These are phyloP conservation scores for Oryza rufipogon DNA, from an alignment of 176 grass and related monocot species.

Conservation along the genomic window DNA sequence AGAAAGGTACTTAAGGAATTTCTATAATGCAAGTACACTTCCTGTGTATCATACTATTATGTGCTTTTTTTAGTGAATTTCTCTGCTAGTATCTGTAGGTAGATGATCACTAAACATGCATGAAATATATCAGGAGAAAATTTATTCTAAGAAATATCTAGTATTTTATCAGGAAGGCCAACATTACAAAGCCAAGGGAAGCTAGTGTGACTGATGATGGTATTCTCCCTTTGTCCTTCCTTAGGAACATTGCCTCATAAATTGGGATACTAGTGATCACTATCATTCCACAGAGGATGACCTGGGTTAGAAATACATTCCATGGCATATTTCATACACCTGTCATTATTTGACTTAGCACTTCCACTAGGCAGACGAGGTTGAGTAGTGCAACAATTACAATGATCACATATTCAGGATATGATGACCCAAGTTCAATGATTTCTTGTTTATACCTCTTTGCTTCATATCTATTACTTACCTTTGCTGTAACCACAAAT, in stretches of 20 bases:
- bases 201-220: slow-evolving; percentile 51
- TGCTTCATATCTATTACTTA: slow-evolving; percentile 45
- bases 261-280: slow-evolving; percentile 60
- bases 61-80: not conserved
- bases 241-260: slow-evolving; percentile 76
- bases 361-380: slow-evolving; percentile 51
- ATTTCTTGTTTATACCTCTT: slow-evolving; percentile 76
- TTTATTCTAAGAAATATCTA: slow-evolving; percentile 2
- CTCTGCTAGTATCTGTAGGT: not conserved
- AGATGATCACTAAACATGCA: not conserved
- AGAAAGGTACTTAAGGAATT: too few relatives aligned
- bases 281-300: slow-evolving; percentile 54
- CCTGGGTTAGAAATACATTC: slow-evolving; percentile 50
- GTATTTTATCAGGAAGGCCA: slow-evolving; percentile 31
- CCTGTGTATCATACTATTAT: not conserved
- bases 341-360: slow-evolving; percentile 21
- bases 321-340: slow-evolving; percentile 8
- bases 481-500: slow-evolving; percentile 65
- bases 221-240: slow-evolving; percentile 69
- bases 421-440: slow-evolving; percentile 66
- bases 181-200: slow-evolving; percentile 44
- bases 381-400: slow-evolving; percentile 60
- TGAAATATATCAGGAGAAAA: not conserved
- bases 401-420: slow-evolving; percentile 60
- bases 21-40: not conserved